Evolutionary conservation across 2,329 filamentous ascomycete genomes (phyloP).

Genomic region (Sclerotiophoma versabilis): DNA sequence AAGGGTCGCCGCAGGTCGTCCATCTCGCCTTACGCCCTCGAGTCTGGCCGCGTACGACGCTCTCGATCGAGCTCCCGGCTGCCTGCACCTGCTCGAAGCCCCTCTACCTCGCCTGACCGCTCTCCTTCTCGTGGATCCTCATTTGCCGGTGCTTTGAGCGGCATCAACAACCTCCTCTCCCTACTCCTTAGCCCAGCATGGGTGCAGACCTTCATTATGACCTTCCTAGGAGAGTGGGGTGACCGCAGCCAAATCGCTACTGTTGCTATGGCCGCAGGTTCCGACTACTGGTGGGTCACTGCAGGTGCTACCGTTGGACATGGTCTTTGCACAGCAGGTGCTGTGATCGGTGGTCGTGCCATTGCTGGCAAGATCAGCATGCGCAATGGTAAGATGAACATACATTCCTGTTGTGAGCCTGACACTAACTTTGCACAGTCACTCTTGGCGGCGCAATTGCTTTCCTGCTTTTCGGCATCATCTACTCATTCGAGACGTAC

Average conservation of each 20-base stretch:
- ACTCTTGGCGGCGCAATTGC: conserved; percentile 90
- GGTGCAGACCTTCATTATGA: conserved; percentile 99
- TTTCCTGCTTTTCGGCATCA: conserved; percentile 89
- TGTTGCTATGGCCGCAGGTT: conserved; percentile 97
- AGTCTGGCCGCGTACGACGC: conserved; percentile 79
- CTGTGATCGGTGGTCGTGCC: conserved; percentile 89
- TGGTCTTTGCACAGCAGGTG: conserved; percentile 86
- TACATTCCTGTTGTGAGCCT: background rate
- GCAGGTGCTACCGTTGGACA: conserved; percentile 87
- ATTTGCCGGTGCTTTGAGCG: conserved; percentile 63
- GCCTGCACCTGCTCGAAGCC: conserved; percentile 79
- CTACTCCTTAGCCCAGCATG: conserved; percentile 92
- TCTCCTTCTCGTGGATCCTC: conserved; percentile 60
- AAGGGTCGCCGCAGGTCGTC: conserved; percentile 69
- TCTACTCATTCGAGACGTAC: conserved; percentile 86
- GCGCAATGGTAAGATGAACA: conserved; percentile 79
- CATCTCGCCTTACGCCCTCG: conserved; percentile 77
- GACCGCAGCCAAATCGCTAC: conserved; percentile 98
- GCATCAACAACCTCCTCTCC: conserved; percentile 84
- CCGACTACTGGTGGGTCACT: conserved; percentile 99
- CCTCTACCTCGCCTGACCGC: conserved; percentile 64
- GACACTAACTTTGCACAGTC: conserved; percentile 62
- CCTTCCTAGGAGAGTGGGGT: conserved; percentile 97
- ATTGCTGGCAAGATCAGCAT: conserved; percentile 94
- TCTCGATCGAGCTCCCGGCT: conserved; percentile 77